These are phyloP conservation scores for Amanita muscaria DNA, from an alignment of 768 basidiomycete genomes.

Conservation along the genomic window DNA sequence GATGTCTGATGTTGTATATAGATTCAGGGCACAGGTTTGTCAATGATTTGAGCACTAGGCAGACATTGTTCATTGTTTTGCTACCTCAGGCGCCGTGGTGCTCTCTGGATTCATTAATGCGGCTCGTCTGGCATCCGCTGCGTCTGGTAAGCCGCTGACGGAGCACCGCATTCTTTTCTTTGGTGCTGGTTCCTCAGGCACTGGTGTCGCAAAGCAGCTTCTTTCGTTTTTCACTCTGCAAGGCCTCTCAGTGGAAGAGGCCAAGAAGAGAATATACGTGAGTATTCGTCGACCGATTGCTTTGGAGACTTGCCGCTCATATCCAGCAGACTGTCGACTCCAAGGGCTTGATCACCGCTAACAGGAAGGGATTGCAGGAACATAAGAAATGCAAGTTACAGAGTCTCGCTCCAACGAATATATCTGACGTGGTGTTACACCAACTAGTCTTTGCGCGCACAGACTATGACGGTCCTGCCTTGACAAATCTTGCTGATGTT, in stretches of 20 bases:
- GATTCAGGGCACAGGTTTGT: conserved; percentile 56
- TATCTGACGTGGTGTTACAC: conserved; percentile 24
- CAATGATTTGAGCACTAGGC: background rate
- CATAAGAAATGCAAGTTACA: conserved; percentile 59
- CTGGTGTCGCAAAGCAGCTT: conserved; percentile 82
- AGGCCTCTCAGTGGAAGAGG: conserved; percentile 59
- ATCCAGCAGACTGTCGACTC: conserved; percentile 57
- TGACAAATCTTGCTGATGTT: conserved; percentile 56
- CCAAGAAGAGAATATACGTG: conserved; percentile 59
- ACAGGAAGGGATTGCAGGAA: conserved; percentile 56
- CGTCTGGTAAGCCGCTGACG: conserved; percentile 44
- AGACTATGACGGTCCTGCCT: conserved; percentile 56
- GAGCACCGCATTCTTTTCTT: conserved; percentile 84
- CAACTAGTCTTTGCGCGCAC: conserved; percentile 68
- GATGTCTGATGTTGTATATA: conserved; percentile 16
- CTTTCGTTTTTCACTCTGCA: conserved; percentile 72
- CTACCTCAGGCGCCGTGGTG: conserved; percentile 50
- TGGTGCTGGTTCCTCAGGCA: conserved; percentile 85
- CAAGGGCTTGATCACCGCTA: conserved; percentile 65
- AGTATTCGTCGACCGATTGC: conserved; percentile 13
- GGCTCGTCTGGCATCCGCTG: conserved; percentile 47
- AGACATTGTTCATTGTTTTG: conserved; percentile 10
- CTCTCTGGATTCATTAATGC: conserved; percentile 71
- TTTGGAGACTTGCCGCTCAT: background rate
- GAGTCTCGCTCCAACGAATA: conserved; percentile 14